Base-by-base conservation (phyloP, 1,284 basidiomycete genomes). In the Butyriboletus regius region DNA sequence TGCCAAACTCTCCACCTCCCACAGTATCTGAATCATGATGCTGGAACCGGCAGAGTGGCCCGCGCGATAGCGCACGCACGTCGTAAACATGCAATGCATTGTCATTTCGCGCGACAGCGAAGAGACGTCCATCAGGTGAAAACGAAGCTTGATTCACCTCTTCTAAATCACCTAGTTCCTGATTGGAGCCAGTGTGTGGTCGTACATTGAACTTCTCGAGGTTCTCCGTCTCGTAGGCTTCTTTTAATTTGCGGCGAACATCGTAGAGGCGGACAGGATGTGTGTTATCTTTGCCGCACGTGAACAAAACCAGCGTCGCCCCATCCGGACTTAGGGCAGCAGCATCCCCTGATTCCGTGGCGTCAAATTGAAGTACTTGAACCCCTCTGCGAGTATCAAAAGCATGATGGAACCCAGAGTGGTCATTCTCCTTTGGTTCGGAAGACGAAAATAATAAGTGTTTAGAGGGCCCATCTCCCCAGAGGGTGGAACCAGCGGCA, bases 1-100 rank as follows among this genome's bases (percentile, higher is more conserved):
- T 64, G 0, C 84, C 84, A 62, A 68, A 84, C 4, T 67, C 62
- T 14, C 65, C 62, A 13, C 54, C 57, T 14, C 63, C 60, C 7
- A 67, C 68, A 39, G 62, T 57, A 35, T 66, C 64, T 18, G 68
- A 63, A 3, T 70, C 70, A 39, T 63, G 60, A 55, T 85, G 83
- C 32, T 62, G 56, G 57, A 78, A 82, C 17, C 67, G 67, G 46
- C 71, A 73, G 33, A 84, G 57, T 15, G 72, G 65, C 3, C 74
- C 72, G 12, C 70, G 67, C 15, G 65, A 60, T 15, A 83, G 58
- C 60, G 73, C 78, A 12, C 85, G 75, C 7, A 73, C 59, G 59
- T 87, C 84, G 55, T 85, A 87, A 1, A 87, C 60, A 50, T 84
- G 78, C 0, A 72, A 67, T 32, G 60, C 61, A 55, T 85, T 82